phyloP scores from a whole-genome alignment of 352 stramenopile species.

The Thalassiosira pacifica region DNA sequence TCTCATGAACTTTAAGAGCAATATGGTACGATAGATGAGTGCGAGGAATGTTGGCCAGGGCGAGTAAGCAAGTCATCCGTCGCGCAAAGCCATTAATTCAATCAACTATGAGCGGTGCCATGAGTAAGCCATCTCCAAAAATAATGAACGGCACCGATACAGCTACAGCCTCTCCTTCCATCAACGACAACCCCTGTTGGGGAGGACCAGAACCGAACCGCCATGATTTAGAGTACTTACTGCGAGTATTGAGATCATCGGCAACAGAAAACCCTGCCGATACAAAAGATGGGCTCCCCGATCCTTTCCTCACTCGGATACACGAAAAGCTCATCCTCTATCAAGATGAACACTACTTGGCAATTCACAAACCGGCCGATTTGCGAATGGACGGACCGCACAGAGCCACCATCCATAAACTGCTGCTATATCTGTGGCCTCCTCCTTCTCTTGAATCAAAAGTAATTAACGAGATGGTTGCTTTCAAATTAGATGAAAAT shows the following conservation, averaged over 20 bases:
- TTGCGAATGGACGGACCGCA: slow-evolving; percentile 84
- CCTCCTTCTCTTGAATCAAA: slow-evolving; percentile 54
- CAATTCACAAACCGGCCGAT: slow-evolving; percentile 83
- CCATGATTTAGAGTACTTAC: slow-evolving; percentile 69
- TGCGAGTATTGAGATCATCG: slow-evolving; percentile 44
- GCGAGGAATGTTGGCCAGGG: no score
- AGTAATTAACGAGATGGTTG: no score
- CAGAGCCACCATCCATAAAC: slow-evolving; percentile 77
- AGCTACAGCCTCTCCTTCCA: neutral
- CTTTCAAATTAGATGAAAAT: neutral
- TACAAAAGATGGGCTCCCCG: neutral
- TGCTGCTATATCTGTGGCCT: slow-evolving; percentile 82
- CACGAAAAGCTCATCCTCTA: slow-evolving; percentile 63
- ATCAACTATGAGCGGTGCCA: no score
- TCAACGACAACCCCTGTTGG: slow-evolving; percentile 70
- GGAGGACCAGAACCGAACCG: slow-evolving; percentile 55
- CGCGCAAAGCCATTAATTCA: no score
- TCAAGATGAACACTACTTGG: slow-evolving; percentile 75
- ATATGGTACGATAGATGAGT: no score
- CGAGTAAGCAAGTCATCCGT: no score
- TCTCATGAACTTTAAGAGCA: no score
- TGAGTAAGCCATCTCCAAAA: neutral
- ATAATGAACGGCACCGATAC: neutral
- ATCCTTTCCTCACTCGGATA: slow-evolving; percentile 42
- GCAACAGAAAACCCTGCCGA: neutral